Percentiles rank a stretch among this genome's conserved stretches.
phyloP scores from a whole-genome alignment of 495 filamentous ascomycete genomes.

The Aspergillus heteromorphus region DNA sequence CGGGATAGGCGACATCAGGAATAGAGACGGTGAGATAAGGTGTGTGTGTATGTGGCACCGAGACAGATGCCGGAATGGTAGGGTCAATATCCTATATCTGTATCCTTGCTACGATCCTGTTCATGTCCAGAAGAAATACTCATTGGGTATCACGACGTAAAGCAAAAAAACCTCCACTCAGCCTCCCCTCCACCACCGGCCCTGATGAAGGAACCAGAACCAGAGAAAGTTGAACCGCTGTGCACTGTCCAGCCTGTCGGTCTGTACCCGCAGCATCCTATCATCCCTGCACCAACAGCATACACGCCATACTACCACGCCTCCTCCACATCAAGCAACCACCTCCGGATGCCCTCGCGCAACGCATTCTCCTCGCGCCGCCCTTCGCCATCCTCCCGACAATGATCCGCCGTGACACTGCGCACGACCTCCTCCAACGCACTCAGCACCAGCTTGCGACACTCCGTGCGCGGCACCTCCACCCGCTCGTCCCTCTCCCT shows the following conservation, averaged over 20 bases:
- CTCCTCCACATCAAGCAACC: slow-evolving; percentile 57
- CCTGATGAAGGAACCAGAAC: no score
- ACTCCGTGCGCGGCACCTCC: slow-evolving; percentile 54
- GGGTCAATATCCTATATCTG: no score
- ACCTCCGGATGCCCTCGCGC: slow-evolving; percentile 59
- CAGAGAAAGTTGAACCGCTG: background rate
- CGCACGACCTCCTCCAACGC: slow-evolving; percentile 62
- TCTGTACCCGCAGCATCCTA: background rate
- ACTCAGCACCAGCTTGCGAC: slow-evolving; percentile 55
- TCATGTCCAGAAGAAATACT: no score
- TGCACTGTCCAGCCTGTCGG: no score
- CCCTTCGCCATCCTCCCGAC: slow-evolving; percentile 40
- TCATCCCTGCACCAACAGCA: background rate
- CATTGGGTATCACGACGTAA: slow-evolving; percentile 23
- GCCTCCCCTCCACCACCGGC: no score
- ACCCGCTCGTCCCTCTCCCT: slow-evolving; percentile 31
- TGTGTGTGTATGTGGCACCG: no score
- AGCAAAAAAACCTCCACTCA: background rate
- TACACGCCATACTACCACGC: slow-evolving; percentile 26
- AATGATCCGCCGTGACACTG: slow-evolving; percentile 52
- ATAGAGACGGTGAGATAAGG: no score
- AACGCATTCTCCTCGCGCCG: slow-evolving; percentile 50
- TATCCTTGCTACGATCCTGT: no score
- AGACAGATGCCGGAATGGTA: no score
- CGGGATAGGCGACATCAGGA: no score